These are phyloP conservation scores for Cystobasidium pallidum DNA, from an alignment of 1,284 basidiomycete species.

Conservation along the genomic window DNA sequence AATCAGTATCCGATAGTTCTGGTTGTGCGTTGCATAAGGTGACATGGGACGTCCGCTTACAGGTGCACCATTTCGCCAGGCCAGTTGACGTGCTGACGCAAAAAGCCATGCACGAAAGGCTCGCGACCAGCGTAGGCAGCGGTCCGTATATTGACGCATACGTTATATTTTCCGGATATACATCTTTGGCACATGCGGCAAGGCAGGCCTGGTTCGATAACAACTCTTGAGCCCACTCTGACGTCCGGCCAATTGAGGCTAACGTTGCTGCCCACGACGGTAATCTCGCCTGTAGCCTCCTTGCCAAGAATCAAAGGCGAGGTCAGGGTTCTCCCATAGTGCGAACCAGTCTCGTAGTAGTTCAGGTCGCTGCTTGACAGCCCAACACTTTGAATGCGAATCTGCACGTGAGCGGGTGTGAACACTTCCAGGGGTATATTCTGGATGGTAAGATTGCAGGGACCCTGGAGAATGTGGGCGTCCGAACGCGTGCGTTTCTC, in stretches of 20 bases:
- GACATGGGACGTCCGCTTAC: background rate
- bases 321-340: background rate
- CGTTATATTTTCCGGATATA: slow-evolving; percentile 30
- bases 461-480: slow-evolving; percentile 7
- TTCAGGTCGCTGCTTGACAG: slow-evolving; percentile 23
- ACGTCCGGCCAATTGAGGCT: slow-evolving; percentile 17
- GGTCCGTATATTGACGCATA: slow-evolving; percentile 27
- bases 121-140: slow-evolving; percentile 15
- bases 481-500: background rate
- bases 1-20: background rate
- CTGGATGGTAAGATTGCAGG: background rate
- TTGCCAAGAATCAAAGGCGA: slow-evolving; percentile 16
- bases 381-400: slow-evolving; percentile 19
- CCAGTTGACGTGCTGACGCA: slow-evolving; percentile 31
- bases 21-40: too few relatives aligned
- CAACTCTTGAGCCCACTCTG: slow-evolving; percentile 6
- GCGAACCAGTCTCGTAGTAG: slow-evolving; percentile 6
- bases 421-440: slow-evolving; percentile 32
- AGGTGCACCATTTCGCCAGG: slow-evolving; percentile 34
- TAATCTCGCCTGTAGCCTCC: slow-evolving; percentile 35
- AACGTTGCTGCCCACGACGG: slow-evolving; percentile 2
- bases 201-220: slow-evolving; percentile 32
- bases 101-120: slow-evolving; percentile 36
- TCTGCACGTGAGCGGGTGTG: slow-evolving; percentile 28
- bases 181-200: slow-evolving; percentile 38